Evolutionary conservation across 1,139 yeast genomes (phyloP).

Genomic region (Meyerozyma smithsonii): DNA sequence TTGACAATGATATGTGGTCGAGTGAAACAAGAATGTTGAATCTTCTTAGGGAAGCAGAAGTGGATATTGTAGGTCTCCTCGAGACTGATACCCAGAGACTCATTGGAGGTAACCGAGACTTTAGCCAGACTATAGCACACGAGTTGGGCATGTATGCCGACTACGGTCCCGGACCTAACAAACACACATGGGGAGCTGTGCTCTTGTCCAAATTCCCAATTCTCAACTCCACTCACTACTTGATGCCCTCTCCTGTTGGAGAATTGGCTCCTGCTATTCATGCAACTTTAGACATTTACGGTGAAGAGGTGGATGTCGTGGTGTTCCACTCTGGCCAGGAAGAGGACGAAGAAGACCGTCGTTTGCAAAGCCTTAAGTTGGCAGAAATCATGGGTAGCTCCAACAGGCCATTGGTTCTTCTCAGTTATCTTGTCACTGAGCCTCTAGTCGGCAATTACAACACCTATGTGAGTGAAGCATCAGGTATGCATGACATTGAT

Average conservation of each 20-base stretch:
- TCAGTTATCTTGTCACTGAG: conserved; percentile 84
- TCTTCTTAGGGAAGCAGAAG: conserved; percentile 75
- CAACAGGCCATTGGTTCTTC: conserved; percentile 69
- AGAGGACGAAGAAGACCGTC: conserved; percentile 91
- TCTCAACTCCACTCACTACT: conserved; percentile 79
- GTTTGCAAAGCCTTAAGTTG: conserved; percentile 75
- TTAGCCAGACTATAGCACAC: conserved; percentile 88
- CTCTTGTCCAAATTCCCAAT: conserved; percentile 92
- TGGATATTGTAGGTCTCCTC: conserved; percentile 84
- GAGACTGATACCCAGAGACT: conserved; percentile 93
- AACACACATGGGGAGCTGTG: conserved; percentile 98
- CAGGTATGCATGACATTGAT: conserved; percentile 92
- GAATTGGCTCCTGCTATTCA: conserved; percentile 97
- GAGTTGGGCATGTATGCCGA: conserved; percentile 93
- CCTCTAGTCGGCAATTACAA: conserved; percentile 88
- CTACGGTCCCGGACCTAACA: conserved; percentile 96
- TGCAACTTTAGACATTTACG: conserved; percentile 90
- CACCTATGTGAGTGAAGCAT: conserved; percentile 77
- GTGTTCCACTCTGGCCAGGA: conserved; percentile 99
- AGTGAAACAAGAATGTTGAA: conserved; percentile 87
- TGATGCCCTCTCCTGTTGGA: conserved; percentile 93
- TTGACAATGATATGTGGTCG: conserved; percentile 98
- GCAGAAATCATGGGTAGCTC: conserved; percentile 78
- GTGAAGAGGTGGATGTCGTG: conserved; percentile 80
- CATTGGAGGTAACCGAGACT: conserved; percentile 91